Percentiles rank a stretch among this genome's conserved stretches.
Evolutionary conservation across 257 asterid genomes (phyloP).

Genomic region (Capsicum pubescens): DNA sequence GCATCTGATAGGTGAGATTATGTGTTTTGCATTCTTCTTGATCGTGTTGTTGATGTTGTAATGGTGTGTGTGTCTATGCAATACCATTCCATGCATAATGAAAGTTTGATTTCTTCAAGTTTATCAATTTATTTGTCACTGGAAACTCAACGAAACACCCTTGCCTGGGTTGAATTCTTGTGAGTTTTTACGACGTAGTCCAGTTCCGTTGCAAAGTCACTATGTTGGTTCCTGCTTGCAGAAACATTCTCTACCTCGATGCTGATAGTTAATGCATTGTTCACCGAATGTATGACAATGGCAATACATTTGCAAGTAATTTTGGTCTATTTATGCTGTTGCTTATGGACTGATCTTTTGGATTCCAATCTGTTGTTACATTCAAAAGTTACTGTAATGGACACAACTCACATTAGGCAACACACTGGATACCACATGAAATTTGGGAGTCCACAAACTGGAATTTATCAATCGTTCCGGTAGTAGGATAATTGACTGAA

Average conservation of each 20-base stretch:
- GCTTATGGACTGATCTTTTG: neutral
- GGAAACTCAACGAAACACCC: neutral
- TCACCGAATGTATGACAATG: neutral
- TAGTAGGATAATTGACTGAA: neutral
- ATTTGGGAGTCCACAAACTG: neutral
- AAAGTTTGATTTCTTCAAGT: neutral
- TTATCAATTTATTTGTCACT: neutral
- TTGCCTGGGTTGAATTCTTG: neutral
- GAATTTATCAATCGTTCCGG: neutral
- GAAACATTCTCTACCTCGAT: neutral
- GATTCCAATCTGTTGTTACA: neutral
- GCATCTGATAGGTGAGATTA: neutral
- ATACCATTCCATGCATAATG: neutral
- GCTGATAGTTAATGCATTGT: neutral
- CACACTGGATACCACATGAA: neutral
- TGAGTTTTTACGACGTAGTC: neutral
- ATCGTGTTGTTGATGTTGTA: neutral
- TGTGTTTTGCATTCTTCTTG: constrained; percentile 9
- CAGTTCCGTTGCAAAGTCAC: neutral
- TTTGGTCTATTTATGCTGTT: neutral
- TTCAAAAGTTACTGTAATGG: neutral
- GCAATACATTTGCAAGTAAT: neutral
- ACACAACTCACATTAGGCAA: neutral
- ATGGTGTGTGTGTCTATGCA: neutral
- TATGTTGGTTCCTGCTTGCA: neutral